Conservation (phyloP, 2,329 filamentous ascomycete genomes). For the Fusarium nodosum region DNA sequence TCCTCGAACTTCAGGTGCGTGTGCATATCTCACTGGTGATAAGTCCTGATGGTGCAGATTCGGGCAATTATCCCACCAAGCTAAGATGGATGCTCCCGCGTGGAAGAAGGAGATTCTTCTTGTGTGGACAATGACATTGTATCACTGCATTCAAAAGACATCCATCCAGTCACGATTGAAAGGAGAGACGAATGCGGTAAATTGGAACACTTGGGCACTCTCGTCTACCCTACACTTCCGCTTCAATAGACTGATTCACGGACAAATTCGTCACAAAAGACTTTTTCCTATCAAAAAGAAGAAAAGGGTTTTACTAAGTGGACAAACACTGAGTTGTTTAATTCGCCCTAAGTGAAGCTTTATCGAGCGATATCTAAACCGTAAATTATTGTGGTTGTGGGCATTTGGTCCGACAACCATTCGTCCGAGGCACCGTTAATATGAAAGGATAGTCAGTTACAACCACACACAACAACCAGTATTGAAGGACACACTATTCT, state of each 20-base stretch:
- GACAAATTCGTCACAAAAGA: background rate
- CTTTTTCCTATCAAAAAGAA: background rate
- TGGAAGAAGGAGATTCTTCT: background rate
- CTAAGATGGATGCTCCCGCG: background rate
- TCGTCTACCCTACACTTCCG: slow-evolving; percentile 5
- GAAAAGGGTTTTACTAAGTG: background rate
- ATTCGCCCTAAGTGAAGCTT: background rate
- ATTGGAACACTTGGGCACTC: background rate
- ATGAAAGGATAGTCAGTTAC: too few relatives aligned
- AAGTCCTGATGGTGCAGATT: slow-evolving; percentile 14
- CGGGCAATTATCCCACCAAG: slow-evolving; percentile 16
- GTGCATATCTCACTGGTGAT: background rate
- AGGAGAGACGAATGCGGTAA: slow-evolving; percentile 10
- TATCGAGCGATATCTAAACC: too few relatives aligned
- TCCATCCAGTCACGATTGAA: slow-evolving; percentile 6
- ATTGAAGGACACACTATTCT: too few relatives aligned
- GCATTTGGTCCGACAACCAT: background rate
- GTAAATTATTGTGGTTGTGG: fast-evolving
- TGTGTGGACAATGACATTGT: background rate
- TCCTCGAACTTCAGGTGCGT: slow-evolving; percentile 8
- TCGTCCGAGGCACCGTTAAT: background rate
- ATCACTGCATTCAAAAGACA: slow-evolving; percentile 3
- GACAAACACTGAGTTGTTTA: background rate
- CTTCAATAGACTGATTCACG: background rate
- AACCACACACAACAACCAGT: fast-evolving